Conservation (phyloP, 768 basidiomycete species). For the Cantharellus cinnabarinus region DNA sequence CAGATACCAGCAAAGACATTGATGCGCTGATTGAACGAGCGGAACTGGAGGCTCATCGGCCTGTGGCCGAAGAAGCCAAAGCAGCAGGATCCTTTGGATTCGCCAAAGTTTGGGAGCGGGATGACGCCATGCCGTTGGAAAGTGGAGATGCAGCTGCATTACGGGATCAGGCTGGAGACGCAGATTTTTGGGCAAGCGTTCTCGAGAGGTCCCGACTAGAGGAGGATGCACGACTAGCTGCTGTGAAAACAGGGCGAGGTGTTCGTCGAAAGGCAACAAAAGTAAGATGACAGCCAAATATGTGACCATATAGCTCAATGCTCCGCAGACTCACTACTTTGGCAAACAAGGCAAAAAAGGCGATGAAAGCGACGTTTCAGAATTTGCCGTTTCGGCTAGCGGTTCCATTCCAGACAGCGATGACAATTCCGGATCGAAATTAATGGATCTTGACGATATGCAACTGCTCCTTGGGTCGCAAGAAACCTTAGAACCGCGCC, state of each 20-base stretch:
- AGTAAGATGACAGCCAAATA: background rate
- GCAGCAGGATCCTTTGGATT: slow-evolving; percentile 50
- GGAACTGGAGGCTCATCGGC: slow-evolving; percentile 45
- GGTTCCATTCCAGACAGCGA: no score
- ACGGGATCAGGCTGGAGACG: slow-evolving; percentile 19
- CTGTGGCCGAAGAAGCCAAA: slow-evolving; percentile 21
- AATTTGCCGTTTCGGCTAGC: no score
- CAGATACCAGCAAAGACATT: slow-evolving; percentile 65
- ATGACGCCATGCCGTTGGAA: slow-evolving; percentile 27
- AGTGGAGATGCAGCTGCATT: background rate
- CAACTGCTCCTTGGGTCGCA: no score
- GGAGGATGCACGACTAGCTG: slow-evolving; percentile 27
- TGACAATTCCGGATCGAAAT: no score
- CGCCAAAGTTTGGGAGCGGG: slow-evolving; percentile 80
- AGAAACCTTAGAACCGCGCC: no score
- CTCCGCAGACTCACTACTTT: no score
- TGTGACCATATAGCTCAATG: no score
- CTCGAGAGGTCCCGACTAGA: slow-evolving; percentile 23
- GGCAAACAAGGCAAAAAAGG: no score
- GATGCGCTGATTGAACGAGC: slow-evolving; percentile 75
- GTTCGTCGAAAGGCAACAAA: slow-evolving; percentile 44
- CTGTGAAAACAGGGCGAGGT: slow-evolving; percentile 48
- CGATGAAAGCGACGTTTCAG: no score
- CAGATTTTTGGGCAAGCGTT: slow-evolving; percentile 55
- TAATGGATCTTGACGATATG: no score